These are phyloP conservation scores for Vickermania spadyakhi DNA, from an alignment of 208 protist species.

Conservation along the genomic window DNA sequence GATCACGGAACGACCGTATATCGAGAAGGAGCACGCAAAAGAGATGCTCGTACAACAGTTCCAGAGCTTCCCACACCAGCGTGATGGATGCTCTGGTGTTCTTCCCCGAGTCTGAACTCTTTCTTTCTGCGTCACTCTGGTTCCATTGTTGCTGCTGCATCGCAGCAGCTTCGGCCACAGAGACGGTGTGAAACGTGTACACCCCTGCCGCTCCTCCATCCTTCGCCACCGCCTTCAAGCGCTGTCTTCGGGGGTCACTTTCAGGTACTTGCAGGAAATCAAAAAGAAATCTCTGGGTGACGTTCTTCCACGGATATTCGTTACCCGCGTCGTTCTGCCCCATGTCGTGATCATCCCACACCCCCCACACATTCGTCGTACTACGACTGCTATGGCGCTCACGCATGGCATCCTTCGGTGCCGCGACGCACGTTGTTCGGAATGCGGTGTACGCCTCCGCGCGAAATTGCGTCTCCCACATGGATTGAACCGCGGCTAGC, in stretches of 20 bases:
- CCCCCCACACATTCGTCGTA: slow-evolving; percentile 31
- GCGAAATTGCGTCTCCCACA: slow-evolving; percentile 47
- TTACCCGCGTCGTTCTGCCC: slow-evolving; percentile 76
- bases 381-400: background rate
- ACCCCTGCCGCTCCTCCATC: slow-evolving; percentile 24
- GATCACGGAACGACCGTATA: slow-evolving; percentile 67
- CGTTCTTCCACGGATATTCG: slow-evolving; percentile 45
- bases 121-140: background rate
- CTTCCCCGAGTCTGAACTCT: background rate
- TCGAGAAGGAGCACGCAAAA: slow-evolving; percentile 74
- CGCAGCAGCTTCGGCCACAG: slow-evolving; percentile 27
- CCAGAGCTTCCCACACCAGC: slow-evolving; percentile 5
- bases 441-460: slow-evolving; percentile 51
- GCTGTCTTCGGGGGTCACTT: slow-evolving; percentile 26
- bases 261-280: slow-evolving; percentile 59
- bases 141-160: background rate
- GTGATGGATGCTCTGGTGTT: background rate
- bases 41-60: slow-evolving; percentile 34
- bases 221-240: background rate
- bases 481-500: slow-evolving; percentile 30
- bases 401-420: background rate
- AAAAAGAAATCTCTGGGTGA: slow-evolving; percentile 56
- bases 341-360: slow-evolving; percentile 89
- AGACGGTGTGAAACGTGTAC: slow-evolving; percentile 41
- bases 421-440: slow-evolving; percentile 30